A percentile compares a stretch with the other conserved stretches of the same genome.
phyloP scores from a whole-genome alignment of 371 early-diverging fungal species.

The Mortierella sp. region DNA sequence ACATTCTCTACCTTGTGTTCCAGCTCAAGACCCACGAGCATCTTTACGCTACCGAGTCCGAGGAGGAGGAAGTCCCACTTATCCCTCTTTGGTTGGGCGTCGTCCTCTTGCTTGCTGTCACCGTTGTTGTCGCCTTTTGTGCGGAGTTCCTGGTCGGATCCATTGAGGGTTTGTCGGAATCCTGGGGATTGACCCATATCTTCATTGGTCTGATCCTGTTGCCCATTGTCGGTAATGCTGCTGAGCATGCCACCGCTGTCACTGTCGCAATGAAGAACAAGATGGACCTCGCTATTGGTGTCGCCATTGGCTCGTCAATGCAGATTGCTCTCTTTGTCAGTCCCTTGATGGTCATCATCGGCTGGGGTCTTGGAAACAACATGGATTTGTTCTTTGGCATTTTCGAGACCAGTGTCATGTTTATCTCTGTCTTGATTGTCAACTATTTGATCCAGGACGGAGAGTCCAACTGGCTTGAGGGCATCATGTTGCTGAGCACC shows the following conservation, averaged over 20 bases:
- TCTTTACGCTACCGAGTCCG: conserved; percentile 66
- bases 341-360: conserved; percentile 88
- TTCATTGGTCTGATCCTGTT: conserved; percentile 91
- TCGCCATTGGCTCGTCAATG: conserved; percentile 93
- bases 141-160: conserved; percentile 88
- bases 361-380: conserved; percentile 78
- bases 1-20: conserved; percentile 82
- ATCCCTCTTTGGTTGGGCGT: conserved; percentile 70
- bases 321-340: conserved; percentile 93
- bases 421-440: conserved; percentile 87
- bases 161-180: conserved; percentile 79
- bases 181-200: conserved; percentile 76
- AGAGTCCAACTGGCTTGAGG: conserved; percentile 90
- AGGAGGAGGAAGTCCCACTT: conserved; percentile 69
- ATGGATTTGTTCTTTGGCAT: conserved; percentile 86
- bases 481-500: conserved; percentile 79
- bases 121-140: conserved; percentile 78
- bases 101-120: conserved; percentile 63
- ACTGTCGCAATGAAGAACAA: conserved; percentile 88
- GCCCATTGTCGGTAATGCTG: conserved; percentile 89
- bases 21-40: conserved; percentile 83
- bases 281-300: conserved; percentile 90
- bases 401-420: conserved; percentile 87
- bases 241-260: conserved; percentile 89
- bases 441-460: conserved; percentile 87